Evolutionary conservation across 805 yeast species (phyloP).

Genomic region (Priceomyces medius): DNA sequence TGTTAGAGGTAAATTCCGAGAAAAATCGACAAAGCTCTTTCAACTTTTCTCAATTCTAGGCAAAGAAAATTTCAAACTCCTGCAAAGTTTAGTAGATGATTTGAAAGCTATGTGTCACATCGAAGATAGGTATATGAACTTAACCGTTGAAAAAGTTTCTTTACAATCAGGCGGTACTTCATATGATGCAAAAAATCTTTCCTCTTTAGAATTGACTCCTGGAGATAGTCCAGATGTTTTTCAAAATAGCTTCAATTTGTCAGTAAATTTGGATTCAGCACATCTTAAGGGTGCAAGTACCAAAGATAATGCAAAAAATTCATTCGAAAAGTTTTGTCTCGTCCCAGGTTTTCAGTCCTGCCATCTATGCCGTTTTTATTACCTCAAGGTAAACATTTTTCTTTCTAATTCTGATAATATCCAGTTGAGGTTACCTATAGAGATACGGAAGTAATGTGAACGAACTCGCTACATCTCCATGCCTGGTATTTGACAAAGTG

Average conservation of each 20-base stretch:
- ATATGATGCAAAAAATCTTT: not conserved
- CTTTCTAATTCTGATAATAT: conserved; percentile 21
- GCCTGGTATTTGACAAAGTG: no score
- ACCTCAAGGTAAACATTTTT: conserved; percentile 20
- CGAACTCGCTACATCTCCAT: no score
- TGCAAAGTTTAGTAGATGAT: conserved; percentile 28
- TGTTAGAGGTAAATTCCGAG: conserved; percentile 22
- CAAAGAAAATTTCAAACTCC: conserved; percentile 25
- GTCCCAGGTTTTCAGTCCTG: conserved; percentile 42
- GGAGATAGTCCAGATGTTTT: not conserved
- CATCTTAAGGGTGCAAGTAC: conserved; percentile 4
- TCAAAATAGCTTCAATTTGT: conserved; percentile 2
- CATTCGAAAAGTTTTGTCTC: conserved; percentile 26
- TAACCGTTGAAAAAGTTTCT: conserved; percentile 17
- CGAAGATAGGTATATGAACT: conserved; percentile 24
- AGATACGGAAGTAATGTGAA: conserved; percentile 23
- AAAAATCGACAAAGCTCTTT: conserved; percentile 18
- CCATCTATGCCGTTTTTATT: conserved; percentile 30
- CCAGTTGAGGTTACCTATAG: conserved; percentile 30
- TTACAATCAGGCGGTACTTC: not conserved
- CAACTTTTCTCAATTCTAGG: conserved; percentile 21
- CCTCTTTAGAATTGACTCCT: not conserved
- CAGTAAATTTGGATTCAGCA: conserved; percentile 6
- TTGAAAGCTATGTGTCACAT: conserved; percentile 26
- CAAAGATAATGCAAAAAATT: not conserved